These are phyloP conservation scores for Delphinella strobiligena DNA, from an alignment of 2,329 filamentous ascomycete species.

Conservation along the genomic window DNA sequence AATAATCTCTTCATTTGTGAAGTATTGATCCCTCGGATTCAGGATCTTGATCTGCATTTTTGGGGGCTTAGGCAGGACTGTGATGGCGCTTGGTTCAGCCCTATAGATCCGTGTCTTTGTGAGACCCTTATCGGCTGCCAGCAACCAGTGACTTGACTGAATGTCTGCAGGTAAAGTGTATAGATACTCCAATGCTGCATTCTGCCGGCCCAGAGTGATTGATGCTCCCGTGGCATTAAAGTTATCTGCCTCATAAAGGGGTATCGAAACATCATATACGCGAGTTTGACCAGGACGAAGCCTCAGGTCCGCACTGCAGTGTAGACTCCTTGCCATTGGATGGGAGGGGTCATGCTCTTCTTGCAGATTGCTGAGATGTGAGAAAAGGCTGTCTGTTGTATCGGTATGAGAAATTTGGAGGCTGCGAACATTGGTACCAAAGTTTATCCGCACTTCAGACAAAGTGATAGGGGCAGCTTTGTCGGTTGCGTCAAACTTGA, in stretches of 20 bases:
- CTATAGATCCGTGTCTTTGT: constrained; percentile 29
- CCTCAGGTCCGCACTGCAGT: constrained; percentile 50
- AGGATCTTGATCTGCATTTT: constrained; percentile 69
- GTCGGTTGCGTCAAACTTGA: background rate
- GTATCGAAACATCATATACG: constrained; percentile 59
- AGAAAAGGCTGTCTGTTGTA: background rate
- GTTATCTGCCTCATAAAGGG: constrained; percentile 72
- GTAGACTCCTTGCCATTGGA: constrained; percentile 25
- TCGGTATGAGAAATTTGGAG: constrained; percentile 3
- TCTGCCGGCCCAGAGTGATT: constrained; percentile 49
- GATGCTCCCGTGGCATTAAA: constrained; percentile 53
- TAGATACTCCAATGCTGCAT: constrained; percentile 56
- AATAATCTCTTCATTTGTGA: constrained; percentile 66
- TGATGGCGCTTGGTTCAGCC: constrained; percentile 45
- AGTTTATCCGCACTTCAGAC: constrained; percentile 4
- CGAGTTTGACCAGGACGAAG: constrained; percentile 55
- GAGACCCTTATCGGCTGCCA: constrained; percentile 21
- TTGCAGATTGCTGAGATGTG: constrained; percentile 1
- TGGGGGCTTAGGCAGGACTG: constrained; percentile 76
- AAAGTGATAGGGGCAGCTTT: background rate
- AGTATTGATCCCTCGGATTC: constrained; percentile 59
- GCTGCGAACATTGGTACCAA: constrained; percentile 5
- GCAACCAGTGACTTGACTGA: constrained; percentile 9
- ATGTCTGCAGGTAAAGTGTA: constrained; percentile 25
- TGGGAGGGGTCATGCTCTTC: constrained; percentile 7